Conservation (phyloP, 805 yeast species). For the Lipomyces chichibuensis region DNA sequence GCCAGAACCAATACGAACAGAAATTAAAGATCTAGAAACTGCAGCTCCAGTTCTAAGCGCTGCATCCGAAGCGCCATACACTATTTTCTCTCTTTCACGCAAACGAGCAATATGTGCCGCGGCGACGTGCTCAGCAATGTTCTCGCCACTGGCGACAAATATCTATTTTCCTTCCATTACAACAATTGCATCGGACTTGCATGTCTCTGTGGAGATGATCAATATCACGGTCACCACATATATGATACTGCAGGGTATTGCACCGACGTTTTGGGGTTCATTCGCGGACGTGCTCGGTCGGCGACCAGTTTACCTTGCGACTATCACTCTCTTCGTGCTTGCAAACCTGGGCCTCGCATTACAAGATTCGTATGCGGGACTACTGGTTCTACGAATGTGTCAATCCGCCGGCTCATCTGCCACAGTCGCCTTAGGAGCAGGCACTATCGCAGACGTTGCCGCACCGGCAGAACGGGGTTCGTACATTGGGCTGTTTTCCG, state of each 20-base stretch:
- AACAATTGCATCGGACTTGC: slow-evolving; percentile 57
- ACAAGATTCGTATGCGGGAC: slow-evolving; percentile 60
- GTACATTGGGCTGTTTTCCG: slow-evolving; percentile 77
- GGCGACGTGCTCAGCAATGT: slow-evolving; percentile 56
- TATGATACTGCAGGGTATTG: slow-evolving; percentile 71
- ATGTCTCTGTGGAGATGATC: slow-evolving; percentile 58
- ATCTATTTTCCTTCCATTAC: slow-evolving; percentile 80
- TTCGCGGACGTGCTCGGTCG: slow-evolving; percentile 74
- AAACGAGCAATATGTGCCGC: slow-evolving; percentile 20
- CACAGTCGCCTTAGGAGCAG: slow-evolving; percentile 87
- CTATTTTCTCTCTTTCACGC: slow-evolving; percentile 18
- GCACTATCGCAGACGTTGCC: slow-evolving; percentile 76
- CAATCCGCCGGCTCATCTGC: slow-evolving; percentile 84
- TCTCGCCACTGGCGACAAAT: slow-evolving; percentile 74
- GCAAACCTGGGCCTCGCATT: slow-evolving; percentile 75
- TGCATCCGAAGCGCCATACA: slow-evolving; percentile 23
- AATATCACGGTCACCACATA: slow-evolving; percentile 78
- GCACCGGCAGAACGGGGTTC: slow-evolving; percentile 69
- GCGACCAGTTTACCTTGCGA: slow-evolving; percentile 63
- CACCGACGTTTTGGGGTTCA: slow-evolving; percentile 70
- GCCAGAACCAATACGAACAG: neutral
- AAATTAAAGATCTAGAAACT: neutral
- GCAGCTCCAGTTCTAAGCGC: slow-evolving; percentile 9
- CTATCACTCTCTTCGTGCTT: slow-evolving; percentile 58
- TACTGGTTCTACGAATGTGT: slow-evolving; percentile 70